These are phyloP conservation scores for Tuber calosporum DNA, from an alignment of 495 filamentous ascomycete species.

Conservation along the genomic window DNA sequence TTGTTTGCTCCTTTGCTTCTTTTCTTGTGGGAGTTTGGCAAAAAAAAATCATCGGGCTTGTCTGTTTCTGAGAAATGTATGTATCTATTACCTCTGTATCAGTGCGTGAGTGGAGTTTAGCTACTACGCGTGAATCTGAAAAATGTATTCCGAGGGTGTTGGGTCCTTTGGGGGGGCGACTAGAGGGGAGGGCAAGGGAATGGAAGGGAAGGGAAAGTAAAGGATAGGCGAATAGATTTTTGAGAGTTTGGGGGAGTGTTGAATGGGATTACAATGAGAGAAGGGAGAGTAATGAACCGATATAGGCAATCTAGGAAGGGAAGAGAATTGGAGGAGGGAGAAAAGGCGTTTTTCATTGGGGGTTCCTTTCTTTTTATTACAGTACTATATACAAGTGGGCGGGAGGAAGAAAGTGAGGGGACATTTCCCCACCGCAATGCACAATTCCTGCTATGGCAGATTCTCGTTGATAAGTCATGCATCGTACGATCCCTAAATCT, in stretches of 20 bases:
- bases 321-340: too few species aligned
- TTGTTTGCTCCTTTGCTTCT: neutral
- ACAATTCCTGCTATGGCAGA: neutral
- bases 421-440: neutral
- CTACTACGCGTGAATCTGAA: slow-evolving; percentile 1
- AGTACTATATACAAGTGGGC: neutral
- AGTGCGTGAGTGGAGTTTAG: slow-evolving; percentile 5
- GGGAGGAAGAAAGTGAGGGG: neutral
- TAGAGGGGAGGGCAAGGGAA: neutral
- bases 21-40: slow-evolving; percentile 4
- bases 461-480: neutral
- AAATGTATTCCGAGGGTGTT: neutral
- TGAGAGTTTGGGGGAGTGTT: neutral
- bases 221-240: neutral
- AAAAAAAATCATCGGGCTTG: slow-evolving; percentile 3
- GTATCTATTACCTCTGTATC: slow-evolving; percentile 5
- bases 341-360: slow-evolving; percentile 8
- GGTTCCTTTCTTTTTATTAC: slow-evolving; percentile 7
- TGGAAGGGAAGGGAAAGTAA: neutral
- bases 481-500: too few species aligned
- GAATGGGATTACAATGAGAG: neutral
- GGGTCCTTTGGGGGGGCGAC: neutral
- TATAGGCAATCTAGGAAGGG: neutral
- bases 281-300: neutral
- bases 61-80: slow-evolving; percentile 4